Evolutionary conservation across 2,329 filamentous ascomycete species (phyloP), one percentile per base, ranked within the genome.

Genomic region (Metarhizium album): DNA sequence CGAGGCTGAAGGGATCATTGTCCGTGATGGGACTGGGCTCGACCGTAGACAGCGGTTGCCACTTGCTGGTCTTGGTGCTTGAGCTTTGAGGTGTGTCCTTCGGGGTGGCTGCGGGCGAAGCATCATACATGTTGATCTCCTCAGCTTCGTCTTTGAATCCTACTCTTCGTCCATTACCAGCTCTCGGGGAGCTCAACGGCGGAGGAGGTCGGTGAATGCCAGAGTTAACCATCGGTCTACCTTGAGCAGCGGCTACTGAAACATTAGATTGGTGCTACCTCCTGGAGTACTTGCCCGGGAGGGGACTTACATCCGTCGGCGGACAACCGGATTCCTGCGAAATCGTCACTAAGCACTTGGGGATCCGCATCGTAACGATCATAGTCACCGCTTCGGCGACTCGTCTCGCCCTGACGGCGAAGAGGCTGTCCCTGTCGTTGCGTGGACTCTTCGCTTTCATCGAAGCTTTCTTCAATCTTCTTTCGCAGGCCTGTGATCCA

Each of bases 341-440:
- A 97, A 62, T 97, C 90, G 60, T 96, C 91, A 54, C 84, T 83
- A 31, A 98, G 75, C 37, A 97, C 82, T 63, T 90, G 83, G 29
- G 91, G 93, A 64, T 98, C 93, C 27, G 90, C 90, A 66, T 98
- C 93, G 64, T 98, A 98, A 52, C 89, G 83, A 59, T 90, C 86
- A 55, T 90, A 89, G 65, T 97, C 91, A 40, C 85, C 85, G 64
- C 90, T 95, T 60, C 86, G 79, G 59, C 85, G 77, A 54, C 76
- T 76, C 45, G 74, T 67, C 56, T 87, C 83, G 13, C 78, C 79
- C 50, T 76, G 81, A 48, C 79, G 76, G 53, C 81, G 63, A 50
- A 58, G 59, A 5, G 63, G 62, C 48, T 65, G 60, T 20, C 60
- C 64, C 31, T 62, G 60, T 46, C 57, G 52, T 48, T 62, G 62